These are phyloP conservation scores for Starmera dryadoides DNA, from an alignment of 805 yeast species.

Conservation along the genomic window DNA sequence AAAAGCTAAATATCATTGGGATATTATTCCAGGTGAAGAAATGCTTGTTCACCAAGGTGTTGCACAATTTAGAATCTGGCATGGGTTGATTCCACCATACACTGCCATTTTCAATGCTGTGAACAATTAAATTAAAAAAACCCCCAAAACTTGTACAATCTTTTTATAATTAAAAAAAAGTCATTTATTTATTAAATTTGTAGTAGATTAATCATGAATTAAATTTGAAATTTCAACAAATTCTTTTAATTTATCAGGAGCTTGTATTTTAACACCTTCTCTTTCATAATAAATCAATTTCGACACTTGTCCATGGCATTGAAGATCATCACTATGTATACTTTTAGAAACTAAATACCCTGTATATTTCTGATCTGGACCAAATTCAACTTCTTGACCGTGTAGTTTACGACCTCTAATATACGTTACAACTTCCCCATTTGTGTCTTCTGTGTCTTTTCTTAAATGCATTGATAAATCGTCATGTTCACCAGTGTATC, in stretches of 20 bases:
- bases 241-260: slow-evolving; percentile 19
- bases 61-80: slow-evolving; percentile 77
- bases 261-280: slow-evolving; percentile 26
- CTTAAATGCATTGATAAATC: slow-evolving; percentile 11
- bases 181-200: not conserved
- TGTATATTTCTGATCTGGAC: slow-evolving; percentile 1
- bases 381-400: slow-evolving; percentile 15
- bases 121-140: slow-evolving; percentile 7
- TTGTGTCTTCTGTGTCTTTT: slow-evolving; percentile 4
- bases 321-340: slow-evolving; percentile 13
- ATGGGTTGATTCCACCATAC: slow-evolving; percentile 59
- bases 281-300: slow-evolving; percentile 27
- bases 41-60: slow-evolving; percentile 93
- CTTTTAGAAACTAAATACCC: slow-evolving; percentile 14
- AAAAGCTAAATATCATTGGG: slow-evolving; percentile 54
- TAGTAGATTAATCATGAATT: not conserved
- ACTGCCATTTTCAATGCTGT: slow-evolving; percentile 57
- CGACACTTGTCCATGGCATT: slow-evolving; percentile 7
- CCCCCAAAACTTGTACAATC: not conserved
- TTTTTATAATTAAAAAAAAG: not conserved
- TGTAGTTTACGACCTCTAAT: slow-evolving; percentile 28
- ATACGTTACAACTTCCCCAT: slow-evolving; percentile 16
- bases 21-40: slow-evolving; percentile 83
- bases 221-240: slow-evolving; percentile 15
- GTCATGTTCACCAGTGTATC: slow-evolving; percentile 13